Evolutionary conservation across 768 basidiomycete genomes (phyloP).

Genomic region (Phylloporus arenicola): DNA sequence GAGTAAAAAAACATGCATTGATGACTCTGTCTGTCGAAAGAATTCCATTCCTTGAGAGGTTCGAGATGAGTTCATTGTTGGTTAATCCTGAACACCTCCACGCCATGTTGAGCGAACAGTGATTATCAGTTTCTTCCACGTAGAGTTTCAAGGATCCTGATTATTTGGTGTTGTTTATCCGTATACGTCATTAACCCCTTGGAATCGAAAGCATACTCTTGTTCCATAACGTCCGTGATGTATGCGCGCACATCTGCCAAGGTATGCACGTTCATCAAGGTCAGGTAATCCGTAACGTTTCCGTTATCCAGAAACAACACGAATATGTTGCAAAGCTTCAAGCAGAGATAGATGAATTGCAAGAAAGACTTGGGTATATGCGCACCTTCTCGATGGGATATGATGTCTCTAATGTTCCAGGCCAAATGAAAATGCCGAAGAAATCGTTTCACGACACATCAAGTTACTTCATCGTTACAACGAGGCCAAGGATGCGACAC

Average conservation of each 20-base stretch:
- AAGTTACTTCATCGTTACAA: slow-evolving; percentile 70
- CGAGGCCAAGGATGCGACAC: slow-evolving; percentile 78
- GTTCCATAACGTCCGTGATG: slow-evolving; percentile 7
- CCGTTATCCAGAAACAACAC: slow-evolving; percentile 42
- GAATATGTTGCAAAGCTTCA: slow-evolving; percentile 44
- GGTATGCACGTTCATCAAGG: slow-evolving; percentile 12
- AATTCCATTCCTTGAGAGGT: slow-evolving; percentile 52
- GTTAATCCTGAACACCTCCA: slow-evolving; percentile 71
- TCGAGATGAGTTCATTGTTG: slow-evolving; percentile 69
- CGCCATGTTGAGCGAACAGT: slow-evolving; percentile 54
- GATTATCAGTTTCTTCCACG: background rate
- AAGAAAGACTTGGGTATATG: slow-evolving; percentile 43
- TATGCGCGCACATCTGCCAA: slow-evolving; percentile 28
- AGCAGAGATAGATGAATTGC: slow-evolving; percentile 43
- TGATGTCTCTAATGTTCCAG: slow-evolving; percentile 20
- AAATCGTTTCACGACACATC: slow-evolving; percentile 63
- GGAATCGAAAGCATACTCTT: background rate
- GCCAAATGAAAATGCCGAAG: slow-evolving; percentile 45
- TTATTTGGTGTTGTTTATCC: slow-evolving; percentile 14
- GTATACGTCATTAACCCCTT: slow-evolving; percentile 4
- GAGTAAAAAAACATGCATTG: slow-evolving; percentile 43
- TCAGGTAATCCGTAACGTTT: background rate
- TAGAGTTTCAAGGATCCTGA: no score
- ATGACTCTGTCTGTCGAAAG: slow-evolving; percentile 51
- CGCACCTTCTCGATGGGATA: background rate